These are phyloP conservation scores for Sugiyamaella marilandica DNA, from an alignment of 805 yeast genomes.

Conservation along the genomic window DNA sequence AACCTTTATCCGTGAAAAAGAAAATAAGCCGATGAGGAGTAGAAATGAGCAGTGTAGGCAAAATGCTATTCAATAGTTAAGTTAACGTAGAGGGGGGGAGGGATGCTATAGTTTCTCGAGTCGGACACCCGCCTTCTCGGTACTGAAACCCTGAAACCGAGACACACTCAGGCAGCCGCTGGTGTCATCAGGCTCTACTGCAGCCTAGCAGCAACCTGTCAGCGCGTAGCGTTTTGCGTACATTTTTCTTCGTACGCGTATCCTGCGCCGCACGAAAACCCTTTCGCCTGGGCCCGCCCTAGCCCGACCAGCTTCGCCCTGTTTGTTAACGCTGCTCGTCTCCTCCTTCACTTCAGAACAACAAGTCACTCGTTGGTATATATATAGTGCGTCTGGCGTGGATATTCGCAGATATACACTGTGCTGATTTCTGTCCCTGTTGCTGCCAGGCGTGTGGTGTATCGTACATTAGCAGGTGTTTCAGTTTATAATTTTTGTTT, in stretches of 20 bases:
- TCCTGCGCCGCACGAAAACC: background rate
- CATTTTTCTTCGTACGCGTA: background rate
- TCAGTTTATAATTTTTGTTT: no score
- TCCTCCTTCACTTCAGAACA: background rate
- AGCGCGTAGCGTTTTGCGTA: background rate
- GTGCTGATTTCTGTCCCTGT: no score
- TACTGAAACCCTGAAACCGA: no score
- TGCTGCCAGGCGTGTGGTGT: no score
- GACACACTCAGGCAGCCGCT: no score
- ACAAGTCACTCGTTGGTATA: background rate
- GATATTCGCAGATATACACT: no score
- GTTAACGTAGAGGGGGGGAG: no score
- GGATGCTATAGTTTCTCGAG: no score
- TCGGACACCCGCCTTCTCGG: no score
- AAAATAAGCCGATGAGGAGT: background rate
- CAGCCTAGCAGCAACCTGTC: background rate
- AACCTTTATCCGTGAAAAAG: background rate
- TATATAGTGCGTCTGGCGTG: background rate
- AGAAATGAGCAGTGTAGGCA: no score
- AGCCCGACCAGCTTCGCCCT: slow-evolving; percentile 1
- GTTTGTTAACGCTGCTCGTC: background rate
- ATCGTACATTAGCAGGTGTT: background rate
- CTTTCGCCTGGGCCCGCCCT: background rate
- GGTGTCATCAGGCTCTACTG: no score
- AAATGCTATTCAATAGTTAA: no score